Percentiles rank a stretch among this genome's conserved stretches.
Evolutionary conservation across 331 rosid genomes (phyloP).

Genomic region (Malus hybrid): DNA sequence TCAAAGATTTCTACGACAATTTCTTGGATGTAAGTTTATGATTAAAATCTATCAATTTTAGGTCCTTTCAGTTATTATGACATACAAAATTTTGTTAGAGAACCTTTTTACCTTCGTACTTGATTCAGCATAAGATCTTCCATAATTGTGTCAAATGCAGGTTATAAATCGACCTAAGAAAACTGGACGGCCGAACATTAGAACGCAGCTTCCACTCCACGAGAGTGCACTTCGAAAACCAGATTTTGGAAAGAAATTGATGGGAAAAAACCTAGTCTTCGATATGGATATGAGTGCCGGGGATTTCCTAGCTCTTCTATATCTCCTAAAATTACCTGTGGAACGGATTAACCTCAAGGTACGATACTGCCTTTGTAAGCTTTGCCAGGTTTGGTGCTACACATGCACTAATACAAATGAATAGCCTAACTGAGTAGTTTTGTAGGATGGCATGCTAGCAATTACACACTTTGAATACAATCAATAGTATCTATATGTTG

Average conservation of each 20-base stretch:
- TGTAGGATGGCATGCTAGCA: not conserved
- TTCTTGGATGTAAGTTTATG: constrained; percentile 8
- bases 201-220: not conserved
- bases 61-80: too few relatives aligned
- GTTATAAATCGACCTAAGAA: constrained; percentile 1
- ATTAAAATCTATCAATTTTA: not conserved
- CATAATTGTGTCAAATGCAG: not conserved
- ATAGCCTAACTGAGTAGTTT: not conserved
- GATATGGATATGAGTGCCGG: constrained; percentile 26
- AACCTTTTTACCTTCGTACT: not conserved
- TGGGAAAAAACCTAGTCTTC: constrained; percentile 1
- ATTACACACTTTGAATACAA: not conserved
- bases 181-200: not conserved
- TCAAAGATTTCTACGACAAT: not conserved
- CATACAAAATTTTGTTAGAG: not conserved
- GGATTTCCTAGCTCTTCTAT: constrained; percentile 12
- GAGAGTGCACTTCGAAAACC: not conserved
- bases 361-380: not conserved
- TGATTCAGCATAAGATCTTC: not conserved
- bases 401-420: not conserved
- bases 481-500: not conserved
- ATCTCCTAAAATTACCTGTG: constrained; percentile 11
- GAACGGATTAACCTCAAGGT: constrained; percentile 16
- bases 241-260: not conserved
- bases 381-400: not conserved